phyloP scores from a whole-genome alignment of 208 protist species.

The Acanthamoeba healyi region DNA sequence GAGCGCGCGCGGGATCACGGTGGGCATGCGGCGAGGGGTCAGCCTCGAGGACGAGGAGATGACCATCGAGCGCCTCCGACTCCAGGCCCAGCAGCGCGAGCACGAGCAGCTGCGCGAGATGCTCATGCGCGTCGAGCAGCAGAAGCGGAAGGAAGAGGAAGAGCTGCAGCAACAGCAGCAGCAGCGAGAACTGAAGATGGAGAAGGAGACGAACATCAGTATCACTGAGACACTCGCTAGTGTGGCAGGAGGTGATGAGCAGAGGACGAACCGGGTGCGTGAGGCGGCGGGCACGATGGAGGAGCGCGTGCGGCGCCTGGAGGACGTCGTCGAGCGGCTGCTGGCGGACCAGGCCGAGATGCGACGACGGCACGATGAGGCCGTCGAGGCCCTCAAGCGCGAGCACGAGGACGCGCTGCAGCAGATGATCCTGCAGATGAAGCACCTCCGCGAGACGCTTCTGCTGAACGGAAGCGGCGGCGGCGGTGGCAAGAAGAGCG shows the following conservation, averaged over 20 bases:
- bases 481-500: not conserved
- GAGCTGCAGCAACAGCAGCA: not conserved
- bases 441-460: not conserved
- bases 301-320: not conserved
- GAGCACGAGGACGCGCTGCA: constrained; percentile 13
- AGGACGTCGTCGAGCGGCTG: not conserved
- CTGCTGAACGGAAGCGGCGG: not conserved
- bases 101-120: not conserved
- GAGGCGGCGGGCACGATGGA: constrained; percentile 9
- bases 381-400: not conserved
- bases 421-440: constrained; percentile 28
- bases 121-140: not conserved
- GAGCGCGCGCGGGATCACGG: not conserved
- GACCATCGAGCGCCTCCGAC: not conserved
- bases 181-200: not conserved
- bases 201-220: too few relatives aligned
- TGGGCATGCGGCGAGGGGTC: not conserved
- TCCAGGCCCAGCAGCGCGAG: not conserved
- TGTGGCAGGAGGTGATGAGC: too few relatives aligned
- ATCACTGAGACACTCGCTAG: too few relatives aligned
- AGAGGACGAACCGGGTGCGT: too few relatives aligned
- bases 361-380: not conserved
- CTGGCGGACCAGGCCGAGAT: not conserved
- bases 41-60: constrained; percentile 10
- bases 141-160: not conserved